Percentiles rank a stretch among this genome's conserved stretches.
Evolutionary conservation across 1,284 basidiomycete species (phyloP).

Genomic region (Trametes pubescens): DNA sequence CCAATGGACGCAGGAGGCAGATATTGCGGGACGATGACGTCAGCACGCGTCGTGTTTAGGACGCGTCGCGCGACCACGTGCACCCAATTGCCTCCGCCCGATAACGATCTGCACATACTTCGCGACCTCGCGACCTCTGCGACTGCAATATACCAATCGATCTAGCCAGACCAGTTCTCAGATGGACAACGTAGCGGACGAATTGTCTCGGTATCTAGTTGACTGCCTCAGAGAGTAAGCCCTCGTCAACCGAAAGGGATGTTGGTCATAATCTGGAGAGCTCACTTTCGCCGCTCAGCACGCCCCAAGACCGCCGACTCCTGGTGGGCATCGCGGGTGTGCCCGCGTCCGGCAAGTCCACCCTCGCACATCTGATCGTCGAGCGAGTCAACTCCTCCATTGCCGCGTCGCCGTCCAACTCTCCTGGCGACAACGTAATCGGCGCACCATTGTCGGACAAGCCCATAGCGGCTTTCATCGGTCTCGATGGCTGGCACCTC

Average conservation of each 20-base stretch:
- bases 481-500: constrained; percentile 89
- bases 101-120: constrained; percentile 21
- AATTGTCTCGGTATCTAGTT: constrained; percentile 44
- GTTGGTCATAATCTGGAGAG: not conserved
- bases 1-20: too few species aligned
- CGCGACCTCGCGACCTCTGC: not conserved
- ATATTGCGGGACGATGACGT: too few species aligned
- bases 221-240: constrained; percentile 40
- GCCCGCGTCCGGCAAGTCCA: constrained; percentile 87
- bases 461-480: constrained; percentile 58
- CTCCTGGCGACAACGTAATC: constrained; percentile 1
- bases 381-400: constrained; percentile 52
- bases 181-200: constrained; percentile 47
- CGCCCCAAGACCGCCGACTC: constrained; percentile 58
- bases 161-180: not conserved
- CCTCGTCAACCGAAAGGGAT: not conserved
- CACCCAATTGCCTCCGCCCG: constrained; percentile 2
- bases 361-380: constrained; percentile 67
- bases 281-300: constrained; percentile 44
- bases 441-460: constrained; percentile 5
- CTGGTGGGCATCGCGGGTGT: constrained; percentile 82
- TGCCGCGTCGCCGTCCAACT: constrained; percentile 39
- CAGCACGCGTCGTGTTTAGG: constrained; percentile 13
- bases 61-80: constrained; percentile 28
- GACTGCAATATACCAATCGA: too few species aligned